Percentiles rank a stretch among this genome's conserved stretches.
phyloP scores from a whole-genome alignment of 164 flowering plant species.

The Annona cherimola region DNA sequence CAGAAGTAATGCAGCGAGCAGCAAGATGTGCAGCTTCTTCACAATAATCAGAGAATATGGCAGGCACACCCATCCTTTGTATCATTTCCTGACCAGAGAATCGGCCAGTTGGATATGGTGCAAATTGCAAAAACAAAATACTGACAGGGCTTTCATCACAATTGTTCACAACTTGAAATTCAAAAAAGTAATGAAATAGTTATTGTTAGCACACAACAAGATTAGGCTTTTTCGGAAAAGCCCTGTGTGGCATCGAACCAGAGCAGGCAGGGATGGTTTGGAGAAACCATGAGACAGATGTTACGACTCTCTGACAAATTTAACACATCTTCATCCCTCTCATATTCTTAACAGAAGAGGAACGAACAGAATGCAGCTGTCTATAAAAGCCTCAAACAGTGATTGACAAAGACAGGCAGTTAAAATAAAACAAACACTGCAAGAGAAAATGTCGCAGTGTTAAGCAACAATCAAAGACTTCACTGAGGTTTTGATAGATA shows the following conservation, averaged over 20 bases:
- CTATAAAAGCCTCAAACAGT: background rate
- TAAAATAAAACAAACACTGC: background rate
- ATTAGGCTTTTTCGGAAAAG: background rate
- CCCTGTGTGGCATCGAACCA: background rate
- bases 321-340: background rate
- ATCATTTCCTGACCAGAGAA: slow-evolving; percentile 52
- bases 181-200: background rate
- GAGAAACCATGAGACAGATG: background rate
- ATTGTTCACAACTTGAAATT: background rate
- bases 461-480: too few species aligned
- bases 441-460: background rate
- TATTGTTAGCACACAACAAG: background rate
- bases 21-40: slow-evolving; percentile 94
- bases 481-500: too few species aligned
- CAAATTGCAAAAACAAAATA: background rate
- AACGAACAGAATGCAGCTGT: background rate
- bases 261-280: background rate
- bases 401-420: background rate
- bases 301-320: background rate
- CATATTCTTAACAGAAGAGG: background rate
- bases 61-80: slow-evolving; percentile 54
- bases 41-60: slow-evolving; percentile 85
- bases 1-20: slow-evolving; percentile 47
- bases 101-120: slow-evolving; percentile 1
- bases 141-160: background rate